Evolutionary conservation across 345 rosid species (phyloP).

Genomic region (Ricinus communis): DNA sequence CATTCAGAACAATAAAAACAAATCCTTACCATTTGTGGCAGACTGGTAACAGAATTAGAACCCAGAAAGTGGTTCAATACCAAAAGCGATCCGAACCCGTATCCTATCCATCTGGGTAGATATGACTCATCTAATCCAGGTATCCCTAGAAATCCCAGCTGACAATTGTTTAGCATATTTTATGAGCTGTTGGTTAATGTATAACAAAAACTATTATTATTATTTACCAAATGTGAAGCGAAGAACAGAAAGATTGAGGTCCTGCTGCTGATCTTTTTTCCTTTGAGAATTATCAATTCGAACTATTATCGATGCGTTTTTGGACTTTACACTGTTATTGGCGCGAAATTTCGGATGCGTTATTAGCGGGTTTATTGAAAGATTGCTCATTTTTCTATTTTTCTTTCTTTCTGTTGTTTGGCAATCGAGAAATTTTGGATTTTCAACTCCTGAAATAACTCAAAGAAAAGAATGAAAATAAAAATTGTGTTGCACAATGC

Average conservation of each 20-base stretch:
- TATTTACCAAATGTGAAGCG: slow-evolving; percentile 75
- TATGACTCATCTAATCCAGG: slow-evolving; percentile 90
- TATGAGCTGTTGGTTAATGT: background rate
- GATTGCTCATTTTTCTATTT: slow-evolving; percentile 19
- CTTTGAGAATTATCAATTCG: slow-evolving; percentile 38
- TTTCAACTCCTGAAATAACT: too few relatives aligned
- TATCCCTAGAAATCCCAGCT: slow-evolving; percentile 43
- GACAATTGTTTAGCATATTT: background rate
- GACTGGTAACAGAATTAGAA: slow-evolving; percentile 34
- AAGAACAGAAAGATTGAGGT: slow-evolving; percentile 80
- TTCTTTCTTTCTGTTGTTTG: background rate
- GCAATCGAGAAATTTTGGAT: background rate
- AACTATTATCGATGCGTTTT: slow-evolving; percentile 19
- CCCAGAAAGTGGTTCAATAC: slow-evolving; percentile 53
- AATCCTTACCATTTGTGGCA: slow-evolving; percentile 52
- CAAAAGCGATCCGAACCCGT: slow-evolving; percentile 88
- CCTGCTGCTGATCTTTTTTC: slow-evolving; percentile 39
- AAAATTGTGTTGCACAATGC: too few relatives aligned
- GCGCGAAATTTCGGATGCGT: slow-evolving; percentile 27
- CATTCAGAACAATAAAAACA: background rate
- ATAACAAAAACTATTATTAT: background rate
- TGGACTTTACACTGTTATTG: slow-evolving; percentile 21
- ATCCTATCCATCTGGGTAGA: slow-evolving; percentile 90
- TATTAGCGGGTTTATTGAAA: slow-evolving; percentile 20
- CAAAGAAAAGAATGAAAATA: too few relatives aligned